Conservation (phyloP, 176 grass and related monocot species). For the Saccharum spontaneum region DNA sequence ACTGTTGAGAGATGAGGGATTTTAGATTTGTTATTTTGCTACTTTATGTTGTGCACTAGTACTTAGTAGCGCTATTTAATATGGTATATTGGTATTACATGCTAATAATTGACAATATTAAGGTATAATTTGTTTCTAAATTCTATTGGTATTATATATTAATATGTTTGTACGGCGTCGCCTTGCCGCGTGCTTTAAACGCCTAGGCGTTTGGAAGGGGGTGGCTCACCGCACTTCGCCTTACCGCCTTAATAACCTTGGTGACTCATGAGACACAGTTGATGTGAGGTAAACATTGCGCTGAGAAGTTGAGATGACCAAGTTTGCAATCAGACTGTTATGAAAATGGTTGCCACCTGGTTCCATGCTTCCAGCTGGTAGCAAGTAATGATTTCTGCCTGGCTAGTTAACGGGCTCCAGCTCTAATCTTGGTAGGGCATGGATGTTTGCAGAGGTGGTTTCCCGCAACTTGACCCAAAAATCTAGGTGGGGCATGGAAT, state of each 20-base stretch:
- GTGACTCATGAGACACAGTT: background rate
- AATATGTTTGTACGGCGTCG: background rate
- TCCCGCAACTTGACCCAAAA: constrained; percentile 11
- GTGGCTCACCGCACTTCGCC: background rate
- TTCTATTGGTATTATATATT: background rate
- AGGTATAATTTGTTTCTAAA: background rate
- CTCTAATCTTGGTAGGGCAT: background rate
- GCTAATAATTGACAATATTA: background rate
- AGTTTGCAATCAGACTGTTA: constrained; percentile 5
- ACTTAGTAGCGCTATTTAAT: background rate
- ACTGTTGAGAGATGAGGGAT: background rate
- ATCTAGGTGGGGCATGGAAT: background rate
- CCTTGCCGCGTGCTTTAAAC: background rate
- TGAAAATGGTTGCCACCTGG: constrained; percentile 4
- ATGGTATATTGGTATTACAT: background rate
- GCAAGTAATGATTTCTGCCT: constrained; percentile 17
- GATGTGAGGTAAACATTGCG: background rate
- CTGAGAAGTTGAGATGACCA: background rate
- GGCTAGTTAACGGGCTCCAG: background rate
- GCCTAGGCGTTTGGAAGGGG: background rate
- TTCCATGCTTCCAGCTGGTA: constrained; percentile 13
- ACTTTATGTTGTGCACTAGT: background rate
- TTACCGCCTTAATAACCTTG: background rate
- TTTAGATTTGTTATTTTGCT: background rate
- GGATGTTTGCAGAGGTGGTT: background rate